Percentiles rank a stretch among this genome's conserved stretches.
These are phyloP conservation scores for Cyclotella choctawhatcheeana DNA, from an alignment of 108 stramenopile species.

Conservation along the genomic window DNA sequence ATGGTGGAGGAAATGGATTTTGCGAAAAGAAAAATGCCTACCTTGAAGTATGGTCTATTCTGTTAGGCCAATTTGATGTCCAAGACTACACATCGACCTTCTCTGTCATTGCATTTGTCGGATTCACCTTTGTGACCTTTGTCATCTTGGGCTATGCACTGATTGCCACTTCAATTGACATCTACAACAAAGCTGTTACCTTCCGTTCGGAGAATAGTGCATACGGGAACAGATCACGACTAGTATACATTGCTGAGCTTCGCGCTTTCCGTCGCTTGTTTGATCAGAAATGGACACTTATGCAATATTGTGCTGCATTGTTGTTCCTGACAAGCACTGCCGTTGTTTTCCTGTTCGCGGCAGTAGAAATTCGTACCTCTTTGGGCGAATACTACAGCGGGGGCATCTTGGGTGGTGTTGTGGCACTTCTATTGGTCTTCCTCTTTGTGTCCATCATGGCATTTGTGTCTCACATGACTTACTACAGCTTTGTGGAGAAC, in stretches of 20 bases:
- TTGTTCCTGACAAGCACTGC: conserved; percentile 51
- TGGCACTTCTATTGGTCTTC: conserved; percentile 48
- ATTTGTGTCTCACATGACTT: conserved; percentile 60
- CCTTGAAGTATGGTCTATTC: conserved; percentile 54
- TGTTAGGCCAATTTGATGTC: conserved; percentile 51
- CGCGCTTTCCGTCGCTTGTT: conserved; percentile 54
- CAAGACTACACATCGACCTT: conserved; percentile 42
- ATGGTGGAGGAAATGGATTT: conserved; percentile 44
- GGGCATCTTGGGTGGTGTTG: conserved; percentile 45
- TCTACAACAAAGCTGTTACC: conserved; percentile 52
- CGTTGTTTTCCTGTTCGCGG: conserved; percentile 53
- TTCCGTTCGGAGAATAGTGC: conserved; percentile 55
- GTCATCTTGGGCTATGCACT: conserved; percentile 47
- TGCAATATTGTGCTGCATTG: conserved; percentile 57
- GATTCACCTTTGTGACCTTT: conserved; percentile 44
- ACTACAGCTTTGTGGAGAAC: conserved; percentile 53
- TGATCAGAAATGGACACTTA: conserved; percentile 54
- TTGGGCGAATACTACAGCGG: conserved; percentile 56
- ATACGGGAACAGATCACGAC: conserved; percentile 49
- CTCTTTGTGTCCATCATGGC: conserved; percentile 54
- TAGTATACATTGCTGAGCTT: conserved; percentile 56
- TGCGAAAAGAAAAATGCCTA: conserved; percentile 51
- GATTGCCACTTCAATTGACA: conserved; percentile 52
- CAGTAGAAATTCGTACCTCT: conserved; percentile 36
- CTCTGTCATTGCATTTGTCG: conserved; percentile 50